Conservation (phyloP, 768 basidiomycete genomes). For the Leccinum rimulosum region DNA sequence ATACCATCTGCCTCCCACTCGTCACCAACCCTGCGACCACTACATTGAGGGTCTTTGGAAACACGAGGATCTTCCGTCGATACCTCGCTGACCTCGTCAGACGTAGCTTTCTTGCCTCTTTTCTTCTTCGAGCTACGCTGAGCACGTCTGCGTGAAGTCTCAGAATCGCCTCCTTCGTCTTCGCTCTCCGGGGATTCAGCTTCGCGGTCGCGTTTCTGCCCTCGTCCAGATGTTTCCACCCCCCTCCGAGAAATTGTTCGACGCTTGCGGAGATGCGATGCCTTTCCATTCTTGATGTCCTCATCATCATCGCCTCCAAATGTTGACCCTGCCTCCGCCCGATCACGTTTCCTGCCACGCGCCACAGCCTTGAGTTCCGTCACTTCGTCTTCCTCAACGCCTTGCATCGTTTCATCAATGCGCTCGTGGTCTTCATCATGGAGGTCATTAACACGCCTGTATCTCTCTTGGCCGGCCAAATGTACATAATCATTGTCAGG, state of each 20-base stretch:
- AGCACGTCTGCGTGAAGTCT: conserved; percentile 7
- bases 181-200: conserved; percentile 42
- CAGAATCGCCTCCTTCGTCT: conserved; percentile 14
- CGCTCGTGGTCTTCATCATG: conserved; percentile 49
- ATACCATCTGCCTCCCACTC: conserved; percentile 75
- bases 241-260: conserved; percentile 54
- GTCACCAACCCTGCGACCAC: conserved; percentile 63
- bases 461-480: conserved; percentile 45
- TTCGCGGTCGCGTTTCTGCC: conserved; percentile 69
- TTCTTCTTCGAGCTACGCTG: conserved; percentile 44
- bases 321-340: conserved; percentile 67
- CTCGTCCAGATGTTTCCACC: conserved; percentile 46
- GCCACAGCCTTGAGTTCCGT: conserved; percentile 36
- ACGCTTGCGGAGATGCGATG: conserved; percentile 52
- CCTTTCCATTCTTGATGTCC: conserved; percentile 39
- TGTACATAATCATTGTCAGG: conserved; percentile 42
- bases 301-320: conserved; percentile 59
- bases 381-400: conserved; percentile 43
- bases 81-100: conserved; percentile 44
- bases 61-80: conserved; percentile 47
- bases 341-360: conserved; percentile 72
- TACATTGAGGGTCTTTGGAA: conserved; percentile 51
- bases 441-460: conserved; percentile 31
- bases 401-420: conserved; percentile 34
- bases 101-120: conserved; percentile 45